Evolutionary conservation across 306 rosid genomes (phyloP).

Genomic region (Arachis hypogaea): DNA sequence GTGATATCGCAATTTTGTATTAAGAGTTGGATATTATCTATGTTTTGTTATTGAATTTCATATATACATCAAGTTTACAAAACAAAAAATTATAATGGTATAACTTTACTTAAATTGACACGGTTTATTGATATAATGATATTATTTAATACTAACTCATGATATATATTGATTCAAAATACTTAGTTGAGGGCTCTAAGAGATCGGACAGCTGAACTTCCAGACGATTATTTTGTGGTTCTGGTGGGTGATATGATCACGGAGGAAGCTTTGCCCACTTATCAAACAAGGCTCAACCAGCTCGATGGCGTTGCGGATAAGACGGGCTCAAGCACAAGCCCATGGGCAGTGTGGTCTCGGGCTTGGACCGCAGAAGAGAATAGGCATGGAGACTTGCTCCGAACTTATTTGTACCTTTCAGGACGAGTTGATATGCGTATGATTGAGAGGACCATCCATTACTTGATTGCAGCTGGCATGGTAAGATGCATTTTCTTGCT

Average conservation of each 20-base stretch:
- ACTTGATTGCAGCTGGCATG: constrained; percentile 68
- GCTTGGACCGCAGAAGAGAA: constrained; percentile 80
- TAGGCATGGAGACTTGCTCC: constrained; percentile 69
- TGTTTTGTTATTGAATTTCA: too few species aligned
- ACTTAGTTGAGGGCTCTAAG: constrained; percentile 50
- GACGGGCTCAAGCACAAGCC: constrained; percentile 56
- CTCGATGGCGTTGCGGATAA: constrained; percentile 64
- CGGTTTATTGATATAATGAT: too few species aligned
- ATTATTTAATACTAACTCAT: too few species aligned
- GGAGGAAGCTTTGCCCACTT: background rate
- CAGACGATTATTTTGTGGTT: constrained; percentile 70
- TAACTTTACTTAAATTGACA: too few species aligned
- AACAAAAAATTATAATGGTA: too few species aligned
- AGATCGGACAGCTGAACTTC: constrained; percentile 62
- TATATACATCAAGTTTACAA: too few species aligned
- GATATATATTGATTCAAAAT: too few species aligned
- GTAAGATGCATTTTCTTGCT: constrained; percentile 27
- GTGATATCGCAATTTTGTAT: too few species aligned
- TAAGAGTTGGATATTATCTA: too few species aligned
- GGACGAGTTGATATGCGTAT: constrained; percentile 73
- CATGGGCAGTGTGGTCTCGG: constrained; percentile 72
- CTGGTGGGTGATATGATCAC: constrained; percentile 66
- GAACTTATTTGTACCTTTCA: constrained; percentile 55
- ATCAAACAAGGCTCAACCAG: constrained; percentile 63
- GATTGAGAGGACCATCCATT: constrained; percentile 61